Evolutionary conservation across 73 alveolate species (phyloP).

Genomic region (Tetrahymena malaccensis): DNA sequence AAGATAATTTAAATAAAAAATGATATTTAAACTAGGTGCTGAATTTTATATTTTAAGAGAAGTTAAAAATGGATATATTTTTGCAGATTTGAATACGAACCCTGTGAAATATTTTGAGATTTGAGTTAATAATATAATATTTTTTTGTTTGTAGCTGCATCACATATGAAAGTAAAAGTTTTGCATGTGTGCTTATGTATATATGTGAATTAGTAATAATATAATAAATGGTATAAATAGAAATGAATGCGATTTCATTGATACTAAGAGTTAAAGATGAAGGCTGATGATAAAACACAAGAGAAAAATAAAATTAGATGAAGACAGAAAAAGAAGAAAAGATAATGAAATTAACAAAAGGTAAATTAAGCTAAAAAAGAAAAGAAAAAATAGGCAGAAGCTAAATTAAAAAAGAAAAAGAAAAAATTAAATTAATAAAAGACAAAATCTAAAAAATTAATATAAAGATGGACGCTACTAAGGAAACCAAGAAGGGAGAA

Average conservation of each 20-base stretch:
- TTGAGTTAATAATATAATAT: not conserved
- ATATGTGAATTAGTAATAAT: not conserved
- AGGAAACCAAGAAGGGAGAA: conserved; percentile 39
- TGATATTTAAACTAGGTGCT: too few relatives aligned
- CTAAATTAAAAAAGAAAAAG: not conserved
- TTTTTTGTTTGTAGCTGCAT: not conserved
- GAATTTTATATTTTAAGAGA: too few relatives aligned
- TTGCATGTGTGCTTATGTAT: not conserved
- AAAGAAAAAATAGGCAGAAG: not conserved
- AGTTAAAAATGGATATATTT: too few relatives aligned
- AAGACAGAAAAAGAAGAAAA: not conserved
- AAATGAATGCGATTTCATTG: not conserved
- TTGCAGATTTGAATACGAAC: too few relatives aligned
- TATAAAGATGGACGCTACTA: conserved; percentile 30
- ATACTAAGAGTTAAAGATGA: not conserved
- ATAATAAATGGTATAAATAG: not conserved
- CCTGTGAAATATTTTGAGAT: not conserved
- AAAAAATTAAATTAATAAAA: not conserved
- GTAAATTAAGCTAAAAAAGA: not conserved
- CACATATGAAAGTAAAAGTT: too few relatives aligned
- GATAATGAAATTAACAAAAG: not conserved
- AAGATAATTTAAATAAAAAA: too few relatives aligned
- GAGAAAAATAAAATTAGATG: not conserved
- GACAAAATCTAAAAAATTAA: not conserved
- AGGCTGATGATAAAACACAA: not conserved